Evolutionary conservation across 169 alveolate species (phyloP).

Genomic region (Plasmodium relictum): DNA sequence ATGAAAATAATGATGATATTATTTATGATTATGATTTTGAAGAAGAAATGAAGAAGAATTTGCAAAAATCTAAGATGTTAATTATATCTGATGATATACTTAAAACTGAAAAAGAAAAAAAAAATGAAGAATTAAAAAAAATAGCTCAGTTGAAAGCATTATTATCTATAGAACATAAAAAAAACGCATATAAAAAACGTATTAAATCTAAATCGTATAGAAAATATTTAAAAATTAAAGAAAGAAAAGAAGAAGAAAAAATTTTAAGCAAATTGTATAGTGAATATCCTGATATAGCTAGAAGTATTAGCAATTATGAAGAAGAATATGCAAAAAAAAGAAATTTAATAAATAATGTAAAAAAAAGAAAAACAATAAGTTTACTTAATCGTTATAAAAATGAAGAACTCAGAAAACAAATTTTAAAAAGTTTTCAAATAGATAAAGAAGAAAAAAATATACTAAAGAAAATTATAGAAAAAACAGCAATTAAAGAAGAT

Average conservation of each 20-base stretch:
- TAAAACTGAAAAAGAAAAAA: conserved; percentile 40
- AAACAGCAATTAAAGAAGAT: conserved; percentile 11
- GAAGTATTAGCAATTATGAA: conserved; percentile 16
- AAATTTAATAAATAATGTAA: conserved; percentile 51
- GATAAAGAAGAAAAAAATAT: conserved; percentile 71
- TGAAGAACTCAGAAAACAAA: conserved; percentile 55
- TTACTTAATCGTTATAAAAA: conserved; percentile 54
- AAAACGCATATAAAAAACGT: conserved; percentile 20
- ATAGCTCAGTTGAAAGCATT: conserved; percentile 37
- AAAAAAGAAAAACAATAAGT: conserved; percentile 44
- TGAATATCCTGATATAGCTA: conserved; percentile 40
- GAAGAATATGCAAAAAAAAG: conserved; percentile 74
- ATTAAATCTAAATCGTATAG: conserved; percentile 66
- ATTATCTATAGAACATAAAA: conserved; percentile 19
- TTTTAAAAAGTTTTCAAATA: conserved; percentile 22
- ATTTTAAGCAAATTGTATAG: conserved; percentile 23
- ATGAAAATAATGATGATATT: not conserved
- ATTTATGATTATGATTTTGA: conserved; percentile 15
- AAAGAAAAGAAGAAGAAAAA: conserved; percentile 59
- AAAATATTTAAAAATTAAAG: conserved; percentile 34
- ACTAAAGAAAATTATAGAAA: conserved; percentile 24
- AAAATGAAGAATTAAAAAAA: conserved; percentile 32
- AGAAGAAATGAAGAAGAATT: conserved; percentile 40
- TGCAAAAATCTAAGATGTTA: conserved; percentile 39
- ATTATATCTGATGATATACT: conserved; percentile 35